phyloP scores from a whole-genome alignment of 805 yeast species.

The Yamadazyma insecticola region DNA sequence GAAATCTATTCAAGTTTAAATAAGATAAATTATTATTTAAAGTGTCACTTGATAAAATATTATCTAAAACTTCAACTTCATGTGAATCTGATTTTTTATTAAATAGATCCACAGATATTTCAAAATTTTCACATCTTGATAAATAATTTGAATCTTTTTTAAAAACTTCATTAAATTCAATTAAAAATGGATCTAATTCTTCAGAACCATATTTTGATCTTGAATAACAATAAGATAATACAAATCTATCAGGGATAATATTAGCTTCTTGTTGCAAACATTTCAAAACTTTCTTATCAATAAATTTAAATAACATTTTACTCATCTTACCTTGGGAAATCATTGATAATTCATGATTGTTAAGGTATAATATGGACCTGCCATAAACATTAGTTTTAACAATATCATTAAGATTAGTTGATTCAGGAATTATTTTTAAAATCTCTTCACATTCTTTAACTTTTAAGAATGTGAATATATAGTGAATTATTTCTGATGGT shows the following conservation, averaged over 20 bases:
- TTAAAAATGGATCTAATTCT: constrained; percentile 5
- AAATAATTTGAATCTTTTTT: constrained; percentile 4
- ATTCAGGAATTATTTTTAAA: background rate
- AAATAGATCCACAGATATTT: constrained; percentile 10
- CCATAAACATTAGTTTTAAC: constrained; percentile 9
- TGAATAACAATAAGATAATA: constrained; percentile 8
- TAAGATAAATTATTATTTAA: constrained; percentile 9
- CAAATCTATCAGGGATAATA: constrained; percentile 10
- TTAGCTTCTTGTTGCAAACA: background rate
- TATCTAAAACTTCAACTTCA: constrained; percentile 3
- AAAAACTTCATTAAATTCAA: constrained; percentile 3
- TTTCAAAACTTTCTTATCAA: constrained; percentile 4
- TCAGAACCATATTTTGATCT: constrained; percentile 5
- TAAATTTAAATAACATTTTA: constrained; percentile 7
- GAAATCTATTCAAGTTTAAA: constrained; percentile 12
- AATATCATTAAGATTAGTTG: background rate
- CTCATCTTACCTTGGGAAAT: constrained; percentile 3
- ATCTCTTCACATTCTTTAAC: constrained; percentile 9
- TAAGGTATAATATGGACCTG: constrained; percentile 8
- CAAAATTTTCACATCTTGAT: constrained; percentile 5
- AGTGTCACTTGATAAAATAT: constrained; percentile 5
- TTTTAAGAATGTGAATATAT: constrained; percentile 9
- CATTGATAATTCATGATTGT: constrained; percentile 2
- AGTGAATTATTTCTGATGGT: constrained; percentile 9
- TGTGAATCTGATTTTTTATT: constrained; percentile 8